Base-by-base conservation (phyloP, 106 monocot species). In the Apostasia ramifera region DNA sequence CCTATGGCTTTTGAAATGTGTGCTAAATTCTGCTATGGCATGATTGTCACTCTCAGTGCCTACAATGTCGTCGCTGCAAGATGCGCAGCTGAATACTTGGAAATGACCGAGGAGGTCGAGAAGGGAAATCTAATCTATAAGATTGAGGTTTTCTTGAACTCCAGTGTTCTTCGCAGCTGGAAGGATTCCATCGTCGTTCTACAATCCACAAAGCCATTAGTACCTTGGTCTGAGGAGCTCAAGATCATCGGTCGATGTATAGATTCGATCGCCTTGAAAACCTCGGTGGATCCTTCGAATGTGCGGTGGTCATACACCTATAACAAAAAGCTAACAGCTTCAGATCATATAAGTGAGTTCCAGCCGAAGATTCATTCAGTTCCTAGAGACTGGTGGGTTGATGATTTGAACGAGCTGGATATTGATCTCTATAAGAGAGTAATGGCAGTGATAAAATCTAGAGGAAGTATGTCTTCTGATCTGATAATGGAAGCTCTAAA, bases 11-110 rank as follows among this genome's bases (percentile, higher is more conserved):
- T 94, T 48, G 94, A 94, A 74, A 81, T 88, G 43, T 91, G 94
- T 45, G 81, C 81, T 10, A 94, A 94, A 61, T 94, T 94, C 60
- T 94, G 94, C 76, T 94, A 94, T 69, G 94, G 91, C 8, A 91
- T 94, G 81, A 74, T 68, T 14, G 85, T 88, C 12, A 94, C 91
- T 39, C 83, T 94, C 37, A 88, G 82, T 53, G 78, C 91, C 54
- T 75, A 91, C 75, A 94, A 94, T 76, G 87, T 94, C 42, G 88
- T 77, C 41, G 83, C 94, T 10, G 85, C 68, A 3, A 74, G 94
- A 70, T 94, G 94, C 66, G 94, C 94, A 0, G 87, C 94, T 0
- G 91, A 88, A 51, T 84, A 80, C 66, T 75, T 94, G 5, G 88
- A 88, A 81, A 94, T 94, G 94, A 79, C 77, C 0, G 94, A 94